Evolutionary conservation across 106 monocot species (phyloP).

Genomic region (Posidonia australis): DNA sequence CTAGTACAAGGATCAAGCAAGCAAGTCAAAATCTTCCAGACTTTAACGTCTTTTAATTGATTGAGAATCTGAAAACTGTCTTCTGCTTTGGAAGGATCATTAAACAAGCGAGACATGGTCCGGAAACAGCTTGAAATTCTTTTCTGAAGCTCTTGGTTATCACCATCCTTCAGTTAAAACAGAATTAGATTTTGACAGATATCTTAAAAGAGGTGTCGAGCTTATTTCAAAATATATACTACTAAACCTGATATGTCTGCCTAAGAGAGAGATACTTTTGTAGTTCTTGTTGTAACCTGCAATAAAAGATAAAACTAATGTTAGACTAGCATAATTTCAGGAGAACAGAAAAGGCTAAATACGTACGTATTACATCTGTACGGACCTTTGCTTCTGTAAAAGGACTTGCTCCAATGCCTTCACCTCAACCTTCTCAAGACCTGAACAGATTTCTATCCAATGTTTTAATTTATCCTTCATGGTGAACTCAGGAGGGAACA

Average conservation of each 20-base stretch:
- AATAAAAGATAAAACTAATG: conserved; percentile 41
- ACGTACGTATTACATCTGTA: background rate
- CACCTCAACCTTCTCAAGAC: conserved; percentile 78
- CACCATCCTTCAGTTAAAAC: conserved; percentile 49
- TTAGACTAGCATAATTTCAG: background rate
- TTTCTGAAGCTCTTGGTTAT: conserved; percentile 61
- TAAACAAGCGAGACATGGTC: conserved; percentile 77
- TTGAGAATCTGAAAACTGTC: conserved; percentile 74
- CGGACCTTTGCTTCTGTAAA: conserved; percentile 85
- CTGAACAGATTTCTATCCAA: conserved; percentile 51
- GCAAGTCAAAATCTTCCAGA: conserved; percentile 64
- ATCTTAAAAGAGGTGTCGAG: background rate
- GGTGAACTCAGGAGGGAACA: conserved; percentile 74
- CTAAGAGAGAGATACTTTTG: conserved; percentile 79
- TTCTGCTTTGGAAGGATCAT: conserved; percentile 67
- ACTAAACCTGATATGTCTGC: conserved; percentile 61
- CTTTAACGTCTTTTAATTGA: conserved; percentile 75
- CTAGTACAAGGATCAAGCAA: conserved; percentile 57
- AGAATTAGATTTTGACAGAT: conserved; percentile 2
- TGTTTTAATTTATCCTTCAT: conserved; percentile 63
- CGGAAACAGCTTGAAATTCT: conserved; percentile 52
- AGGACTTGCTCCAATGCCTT: conserved; percentile 93
- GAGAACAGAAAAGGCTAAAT: conserved; percentile 3
- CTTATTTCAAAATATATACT: conserved; percentile 1
- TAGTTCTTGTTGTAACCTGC: conserved; percentile 94